Base-by-base conservation (phyloP, 2,329 filamentous ascomycete species). In the Colletotrichum sp. region DNA sequence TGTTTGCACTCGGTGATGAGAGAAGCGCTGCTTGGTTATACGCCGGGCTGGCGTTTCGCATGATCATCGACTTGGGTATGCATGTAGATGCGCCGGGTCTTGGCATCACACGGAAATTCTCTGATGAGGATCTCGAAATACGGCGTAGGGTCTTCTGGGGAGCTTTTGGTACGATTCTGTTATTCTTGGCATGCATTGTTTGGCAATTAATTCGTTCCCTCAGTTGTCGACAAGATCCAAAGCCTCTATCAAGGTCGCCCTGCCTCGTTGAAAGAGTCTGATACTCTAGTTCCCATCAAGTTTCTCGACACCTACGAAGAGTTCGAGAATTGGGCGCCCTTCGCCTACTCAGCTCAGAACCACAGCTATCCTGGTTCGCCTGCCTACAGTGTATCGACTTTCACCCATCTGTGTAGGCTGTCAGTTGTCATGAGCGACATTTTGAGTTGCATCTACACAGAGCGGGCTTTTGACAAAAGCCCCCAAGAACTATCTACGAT, bases 21-120 rank as follows among this genome's bases (percentile, higher is more conserved):
- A 82, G 86, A 34, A 90, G 88, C 73, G 85, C 86, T 8, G 88
- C 90, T 3, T 93, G 91, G 91, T 78, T 92, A 6, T 92, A 92
- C 75, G 87, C 89, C 68, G 90, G 90, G 2, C 86, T 90, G 77
- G 90, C 90, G 0, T 90, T 91, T 73, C 86, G 89, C 12, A 88
- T 92, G 82, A 83, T 92, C 30, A 86, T 88, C 67, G 90, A 92
- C 78, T 80, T 92, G 7, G 87, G 89, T 0, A 87, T 92, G 77
- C 89, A 90, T 77, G 84, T 89, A 21, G 85, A 86, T 80, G 82
- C 81, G 67, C 80, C 82, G 62, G 80, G 79, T 49, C 79, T 85
- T 70, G 72, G 81, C 55, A 79, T 78, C 8, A 78, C 79, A 66
- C 80, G 81, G 15, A 82, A 81, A 15, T 82, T 87, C 62, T 84